Evolutionary conservation across 2,329 filamentous ascomycete genomes (phyloP).

Genomic region (Coniella vitis): DNA sequence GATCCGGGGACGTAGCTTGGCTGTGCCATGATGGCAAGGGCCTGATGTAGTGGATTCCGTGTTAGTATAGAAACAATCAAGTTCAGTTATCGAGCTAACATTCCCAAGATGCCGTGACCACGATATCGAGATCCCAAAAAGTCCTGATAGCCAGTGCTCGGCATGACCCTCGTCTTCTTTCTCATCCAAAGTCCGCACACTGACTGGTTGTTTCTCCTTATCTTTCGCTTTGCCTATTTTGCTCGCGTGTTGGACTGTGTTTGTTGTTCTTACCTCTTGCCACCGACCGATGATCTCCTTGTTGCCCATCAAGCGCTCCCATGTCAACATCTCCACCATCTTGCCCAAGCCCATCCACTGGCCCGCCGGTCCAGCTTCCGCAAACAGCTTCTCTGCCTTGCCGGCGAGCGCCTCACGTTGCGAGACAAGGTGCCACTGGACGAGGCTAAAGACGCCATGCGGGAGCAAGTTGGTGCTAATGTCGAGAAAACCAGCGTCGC

Average conservation of each 20-base stretch:
- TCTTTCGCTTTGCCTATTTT: neutral
- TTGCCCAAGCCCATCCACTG: constrained; percentile 42
- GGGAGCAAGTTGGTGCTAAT: constrained; percentile 80
- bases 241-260: neutral
- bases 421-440: constrained; percentile 68
- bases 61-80: constrained; percentile 2
- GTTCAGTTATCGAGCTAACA: too few relatives aligned
- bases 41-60: constrained; percentile 50
- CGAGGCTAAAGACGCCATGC: constrained; percentile 71
- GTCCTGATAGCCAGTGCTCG: too few relatives aligned
- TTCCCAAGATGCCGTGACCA: too few relatives aligned
- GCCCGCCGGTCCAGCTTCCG: constrained; percentile 24
- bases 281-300: constrained; percentile 64
- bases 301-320: constrained; percentile 74
- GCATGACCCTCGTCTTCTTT: too few relatives aligned
- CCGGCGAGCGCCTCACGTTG: constrained; percentile 55
- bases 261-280: constrained; percentile 70
- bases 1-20: constrained; percentile 70
- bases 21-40: constrained; percentile 83
- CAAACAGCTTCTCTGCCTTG: constrained; percentile 33
- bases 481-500: constrained; percentile 78
- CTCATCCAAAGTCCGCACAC: too few relatives aligned
- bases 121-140: too few relatives aligned
- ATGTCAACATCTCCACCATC: constrained; percentile 64
- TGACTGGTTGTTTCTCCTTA: too few relatives aligned